Conservation (phyloP, 129 eudicot genomes). For the Erigeron canadensis region DNA sequence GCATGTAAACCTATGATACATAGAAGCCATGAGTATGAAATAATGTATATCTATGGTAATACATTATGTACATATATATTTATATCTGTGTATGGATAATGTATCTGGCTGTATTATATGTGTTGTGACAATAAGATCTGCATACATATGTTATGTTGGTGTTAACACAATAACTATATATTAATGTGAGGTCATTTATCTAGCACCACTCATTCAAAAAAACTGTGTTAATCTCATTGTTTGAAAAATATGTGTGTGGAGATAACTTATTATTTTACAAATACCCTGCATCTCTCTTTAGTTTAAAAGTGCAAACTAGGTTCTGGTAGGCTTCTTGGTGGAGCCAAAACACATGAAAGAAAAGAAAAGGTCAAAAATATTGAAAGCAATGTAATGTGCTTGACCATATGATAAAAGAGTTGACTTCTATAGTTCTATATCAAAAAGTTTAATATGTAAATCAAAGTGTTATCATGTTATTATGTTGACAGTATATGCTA, state of each 20-base stretch:
- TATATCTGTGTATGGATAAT: too few relatives aligned
- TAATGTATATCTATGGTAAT: background rate
- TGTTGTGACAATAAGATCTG: background rate
- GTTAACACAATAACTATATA: background rate
- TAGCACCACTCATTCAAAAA: too few relatives aligned
- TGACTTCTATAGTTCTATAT: too few relatives aligned
- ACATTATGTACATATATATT: background rate
- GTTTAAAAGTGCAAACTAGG: background rate
- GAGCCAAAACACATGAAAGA: slow-evolving; percentile 18
- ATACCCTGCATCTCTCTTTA: slow-evolving; percentile 10
- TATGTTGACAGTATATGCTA: too few relatives aligned
- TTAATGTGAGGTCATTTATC: too few relatives aligned
- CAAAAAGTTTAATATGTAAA: too few relatives aligned
- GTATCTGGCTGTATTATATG: background rate
- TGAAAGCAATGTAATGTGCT: slow-evolving; percentile 9
- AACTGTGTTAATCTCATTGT: background rate
- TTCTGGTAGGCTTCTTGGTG: slow-evolving; percentile 9
- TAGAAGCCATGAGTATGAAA: background rate
- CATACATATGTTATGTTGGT: slow-evolving; percentile 5
- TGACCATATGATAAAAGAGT: too few relatives aligned
- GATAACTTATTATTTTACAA: background rate
- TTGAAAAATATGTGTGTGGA: background rate
- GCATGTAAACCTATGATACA: background rate
- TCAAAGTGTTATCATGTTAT: too few relatives aligned
- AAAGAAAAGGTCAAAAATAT: slow-evolving; percentile 5